Conservation (phyloP, 106 monocot species). For the Dioscorea dumetorum region DNA sequence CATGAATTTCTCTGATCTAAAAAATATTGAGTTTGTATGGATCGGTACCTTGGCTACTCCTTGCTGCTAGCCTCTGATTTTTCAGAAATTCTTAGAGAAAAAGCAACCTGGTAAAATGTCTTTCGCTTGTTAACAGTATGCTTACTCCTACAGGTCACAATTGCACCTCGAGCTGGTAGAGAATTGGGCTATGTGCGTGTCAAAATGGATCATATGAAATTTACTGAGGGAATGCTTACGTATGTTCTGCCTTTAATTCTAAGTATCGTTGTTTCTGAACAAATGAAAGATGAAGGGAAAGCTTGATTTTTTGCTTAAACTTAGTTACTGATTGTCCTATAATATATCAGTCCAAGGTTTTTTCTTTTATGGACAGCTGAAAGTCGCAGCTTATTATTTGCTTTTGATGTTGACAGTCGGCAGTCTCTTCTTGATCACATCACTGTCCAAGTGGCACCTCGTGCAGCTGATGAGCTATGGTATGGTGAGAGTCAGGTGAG, state of each 20-base stretch:
- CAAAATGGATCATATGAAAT: slow-evolving; percentile 88
- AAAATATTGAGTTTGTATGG: slow-evolving; percentile 90
- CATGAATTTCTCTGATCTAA: slow-evolving; percentile 77
- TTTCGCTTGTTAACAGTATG: no score
- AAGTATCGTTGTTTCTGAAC: not conserved
- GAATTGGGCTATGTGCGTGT: slow-evolving; percentile 80
- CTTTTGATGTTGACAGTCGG: slow-evolving; percentile 36
- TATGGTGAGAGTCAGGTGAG: slow-evolving; percentile 68
- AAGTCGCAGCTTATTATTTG: not conserved
- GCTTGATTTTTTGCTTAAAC: no score
- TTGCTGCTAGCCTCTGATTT: not conserved
- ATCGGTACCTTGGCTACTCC: not conserved
- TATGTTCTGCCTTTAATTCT: slow-evolving; percentile 10
- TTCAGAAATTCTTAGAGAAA: not conserved
- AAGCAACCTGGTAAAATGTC: no score
- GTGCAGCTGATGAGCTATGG: slow-evolving; percentile 90
- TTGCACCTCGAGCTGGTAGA: slow-evolving; percentile 91
- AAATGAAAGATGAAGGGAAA: not conserved
- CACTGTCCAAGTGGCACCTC: slow-evolving; percentile 79
- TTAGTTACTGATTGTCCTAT: no score
- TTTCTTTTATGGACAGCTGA: not conserved
- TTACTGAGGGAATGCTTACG: slow-evolving; percentile 81
- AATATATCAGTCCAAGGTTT: no score
- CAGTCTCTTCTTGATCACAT: slow-evolving; percentile 80
- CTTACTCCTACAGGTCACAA: slow-evolving; percentile 40